A percentile compares a stretch with the other conserved stretches of the same genome.
Evolutionary conservation across 2,329 filamentous ascomycete genomes (phyloP).

Genomic region (Pseudodiploospora longispora): DNA sequence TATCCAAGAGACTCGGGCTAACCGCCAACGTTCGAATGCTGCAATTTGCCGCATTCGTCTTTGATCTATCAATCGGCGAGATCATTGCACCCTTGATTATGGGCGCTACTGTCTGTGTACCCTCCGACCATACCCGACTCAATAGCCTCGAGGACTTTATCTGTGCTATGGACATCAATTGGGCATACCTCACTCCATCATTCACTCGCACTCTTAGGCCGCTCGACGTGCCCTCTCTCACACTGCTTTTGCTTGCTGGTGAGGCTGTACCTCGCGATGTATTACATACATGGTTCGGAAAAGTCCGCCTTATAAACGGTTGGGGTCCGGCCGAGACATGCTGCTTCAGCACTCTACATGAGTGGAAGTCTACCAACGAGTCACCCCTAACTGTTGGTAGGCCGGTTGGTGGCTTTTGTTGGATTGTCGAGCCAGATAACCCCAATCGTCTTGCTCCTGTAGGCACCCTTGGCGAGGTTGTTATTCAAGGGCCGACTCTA

Average conservation of each 20-base stretch:
- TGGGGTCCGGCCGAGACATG: constrained; percentile 13
- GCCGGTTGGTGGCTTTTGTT: constrained; percentile 6
- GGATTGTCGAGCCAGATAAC: not conserved
- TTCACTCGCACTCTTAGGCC: constrained; percentile 4
- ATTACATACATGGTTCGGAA: constrained; percentile 7
- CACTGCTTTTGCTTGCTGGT: constrained; percentile 8
- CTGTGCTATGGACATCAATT: constrained; percentile 3
- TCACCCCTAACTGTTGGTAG: constrained; percentile 6
- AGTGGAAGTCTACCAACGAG: constrained; percentile 6
- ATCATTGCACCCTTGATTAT: constrained; percentile 3
- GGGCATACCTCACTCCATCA: constrained; percentile 7
- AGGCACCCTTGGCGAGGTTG: not conserved
- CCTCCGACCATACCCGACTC: constrained; percentile 4
- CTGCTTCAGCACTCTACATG: constrained; percentile 8
- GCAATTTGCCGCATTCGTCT: constrained; percentile 7
- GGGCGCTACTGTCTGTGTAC: constrained; percentile 4
- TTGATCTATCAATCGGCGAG: constrained; percentile 6
- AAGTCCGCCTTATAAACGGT: constrained; percentile 10
- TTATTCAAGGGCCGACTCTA: not conserved
- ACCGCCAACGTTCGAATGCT: constrained; percentile 5
- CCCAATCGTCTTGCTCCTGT: not conserved
- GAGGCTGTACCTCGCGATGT: constrained; percentile 8
- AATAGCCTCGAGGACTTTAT: constrained; percentile 4
- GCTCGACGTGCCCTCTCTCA: constrained; percentile 6
- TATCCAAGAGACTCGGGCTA: constrained; percentile 3